A percentile compares a stretch with the other conserved stretches of the same genome.
Conservation (phyloP, 768 basidiomycete species). For the Tylopilus cervinicoccineus region DNA sequence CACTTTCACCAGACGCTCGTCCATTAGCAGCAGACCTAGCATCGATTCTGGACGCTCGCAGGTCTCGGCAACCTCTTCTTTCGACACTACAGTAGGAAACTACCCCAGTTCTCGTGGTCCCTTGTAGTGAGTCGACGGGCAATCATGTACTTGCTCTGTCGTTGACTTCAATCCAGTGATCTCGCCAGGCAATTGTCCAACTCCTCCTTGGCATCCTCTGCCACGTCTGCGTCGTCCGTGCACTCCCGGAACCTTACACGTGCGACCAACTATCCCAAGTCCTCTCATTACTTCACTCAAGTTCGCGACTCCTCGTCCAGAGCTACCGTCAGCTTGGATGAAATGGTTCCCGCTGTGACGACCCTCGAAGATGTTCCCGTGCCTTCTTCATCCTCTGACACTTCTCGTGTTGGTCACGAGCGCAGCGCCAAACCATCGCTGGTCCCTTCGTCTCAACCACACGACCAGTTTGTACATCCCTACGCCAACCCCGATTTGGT, state of each 20-base stretch:
- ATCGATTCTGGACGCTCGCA: constrained; percentile 57
- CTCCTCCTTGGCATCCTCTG: constrained; percentile 40
- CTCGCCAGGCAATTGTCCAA: constrained; percentile 62
- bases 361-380: constrained; percentile 1
- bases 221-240: constrained; percentile 4
- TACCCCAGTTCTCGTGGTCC: constrained; percentile 49
- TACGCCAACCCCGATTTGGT: constrained; percentile 79
- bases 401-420: constrained; percentile 6
- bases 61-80: constrained; percentile 49
- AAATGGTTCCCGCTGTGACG: neutral
- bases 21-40: constrained; percentile 52
- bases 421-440: constrained; percentile 15
- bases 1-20: constrained; percentile 42
- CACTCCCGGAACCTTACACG: constrained; percentile 43
- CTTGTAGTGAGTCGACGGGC: constrained; percentile 48
- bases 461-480: constrained; percentile 52
- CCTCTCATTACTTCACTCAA: constrained; percentile 7
- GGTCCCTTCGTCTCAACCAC: constrained; percentile 30
- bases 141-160: neutral
- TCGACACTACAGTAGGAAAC: constrained; percentile 53
- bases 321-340: constrained; percentile 8
- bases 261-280: constrained; percentile 6
- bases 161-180: constrained; percentile 36
- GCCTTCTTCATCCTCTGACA: constrained; percentile 12
- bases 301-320: constrained; percentile 5